Conservation (phyloP, 805 yeast species). For the Cyberlindnera mississippiensis region DNA sequence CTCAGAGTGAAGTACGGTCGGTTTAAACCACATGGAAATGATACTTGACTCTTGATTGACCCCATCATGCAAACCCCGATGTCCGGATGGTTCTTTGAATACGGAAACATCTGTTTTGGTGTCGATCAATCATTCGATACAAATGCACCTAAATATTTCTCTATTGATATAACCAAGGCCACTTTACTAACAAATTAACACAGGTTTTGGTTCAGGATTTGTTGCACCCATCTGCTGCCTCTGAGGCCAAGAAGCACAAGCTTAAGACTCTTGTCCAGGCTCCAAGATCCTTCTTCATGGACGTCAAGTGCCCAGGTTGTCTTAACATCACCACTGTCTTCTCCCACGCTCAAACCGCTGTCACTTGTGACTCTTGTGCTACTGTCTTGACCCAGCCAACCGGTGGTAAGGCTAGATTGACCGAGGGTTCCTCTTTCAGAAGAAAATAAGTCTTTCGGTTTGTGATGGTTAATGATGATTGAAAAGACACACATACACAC, state of each 20-base stretch:
- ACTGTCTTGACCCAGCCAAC: conserved; percentile 98
- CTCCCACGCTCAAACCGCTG: conserved; percentile 99
- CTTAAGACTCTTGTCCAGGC: conserved; percentile 94
- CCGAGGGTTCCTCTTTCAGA: conserved; percentile 99
- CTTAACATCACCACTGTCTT: conserved; percentile 98
- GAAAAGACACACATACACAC: not conserved
- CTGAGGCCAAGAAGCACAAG: conserved; percentile 97
- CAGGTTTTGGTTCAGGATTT: conserved; percentile 98
- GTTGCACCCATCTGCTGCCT: conserved; percentile 95
- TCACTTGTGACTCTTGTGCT: conserved; percentile 97
- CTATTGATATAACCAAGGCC: not conserved
- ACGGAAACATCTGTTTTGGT: too few relatives aligned
- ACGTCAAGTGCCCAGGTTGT: conserved; percentile 99
- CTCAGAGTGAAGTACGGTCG: conserved; percentile 1
- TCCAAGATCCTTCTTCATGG: conserved; percentile 99
- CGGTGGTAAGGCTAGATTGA: conserved; percentile 99
- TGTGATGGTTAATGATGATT: not conserved
- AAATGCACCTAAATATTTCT: too few relatives aligned
- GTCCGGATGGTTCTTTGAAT: not conserved
- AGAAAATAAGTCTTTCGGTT: conserved; percentile 77
- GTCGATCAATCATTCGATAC: too few relatives aligned
- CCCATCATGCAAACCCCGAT: not conserved
- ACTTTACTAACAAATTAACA: conserved; percentile 24
- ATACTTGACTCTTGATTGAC: not conserved
- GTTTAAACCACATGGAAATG: not conserved